These are phyloP conservation scores for Claviceps pazoutovae DNA, from an alignment of 2,329 filamentous ascomycete genomes.

Conservation along the genomic window DNA sequence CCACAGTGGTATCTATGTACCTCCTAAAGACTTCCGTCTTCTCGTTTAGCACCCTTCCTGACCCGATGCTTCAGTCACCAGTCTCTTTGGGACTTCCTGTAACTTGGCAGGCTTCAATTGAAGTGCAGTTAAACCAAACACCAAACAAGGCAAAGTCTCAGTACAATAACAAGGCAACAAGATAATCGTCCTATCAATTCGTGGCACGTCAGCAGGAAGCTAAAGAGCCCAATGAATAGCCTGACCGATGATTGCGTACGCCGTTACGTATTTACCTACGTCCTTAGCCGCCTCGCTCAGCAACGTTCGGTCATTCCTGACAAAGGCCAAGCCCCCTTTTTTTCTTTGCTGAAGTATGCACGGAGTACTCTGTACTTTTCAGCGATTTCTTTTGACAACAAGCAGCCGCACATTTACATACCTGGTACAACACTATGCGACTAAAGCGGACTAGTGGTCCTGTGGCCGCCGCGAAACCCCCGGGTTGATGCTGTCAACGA, in stretches of 20 bases:
- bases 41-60: no score
- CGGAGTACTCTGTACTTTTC: not conserved
- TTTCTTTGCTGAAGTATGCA: not conserved
- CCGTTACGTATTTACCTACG: conserved; percentile 2
- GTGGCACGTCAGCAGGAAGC: not conserved
- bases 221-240: not conserved
- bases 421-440: not conserved
- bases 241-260: not conserved
- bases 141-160: not conserved
- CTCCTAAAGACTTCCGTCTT: no score
- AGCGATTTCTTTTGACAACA: not conserved
- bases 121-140: no score
- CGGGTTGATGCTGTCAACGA: not conserved
- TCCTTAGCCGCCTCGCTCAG: not conserved
- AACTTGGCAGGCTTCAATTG: no score
- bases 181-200: not conserved
- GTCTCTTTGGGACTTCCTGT: no score
- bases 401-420: not conserved
- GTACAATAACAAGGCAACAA: not conserved
- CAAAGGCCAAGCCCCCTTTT: not conserved
- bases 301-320: not conserved
- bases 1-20: not conserved
- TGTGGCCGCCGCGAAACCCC: not conserved
- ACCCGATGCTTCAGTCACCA: no score
- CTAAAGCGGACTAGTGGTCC: not conserved